Evolutionary conservation across 1,284 basidiomycete species (phyloP), one percentile per base, ranked within the genome.

Genomic region (Tylopilus orsonianus): DNA sequence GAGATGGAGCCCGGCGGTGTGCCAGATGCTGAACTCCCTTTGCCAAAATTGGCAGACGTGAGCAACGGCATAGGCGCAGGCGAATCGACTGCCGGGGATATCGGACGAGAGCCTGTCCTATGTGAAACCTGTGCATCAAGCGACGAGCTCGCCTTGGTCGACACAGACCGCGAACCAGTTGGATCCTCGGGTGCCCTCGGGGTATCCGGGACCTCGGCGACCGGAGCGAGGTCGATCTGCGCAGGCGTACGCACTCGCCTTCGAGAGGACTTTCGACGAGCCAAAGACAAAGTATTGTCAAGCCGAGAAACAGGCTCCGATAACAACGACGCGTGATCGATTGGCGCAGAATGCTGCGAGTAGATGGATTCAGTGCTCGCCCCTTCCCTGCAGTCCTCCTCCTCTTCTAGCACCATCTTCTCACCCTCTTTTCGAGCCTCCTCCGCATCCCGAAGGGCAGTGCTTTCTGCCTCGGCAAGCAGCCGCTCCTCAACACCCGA

Each of bases 11-110:
- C 45, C 6, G 48, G 3, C 5, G 53, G 23, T 1, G 59, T 45
- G 16, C 40, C 27, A 29, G 59, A 39, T 18, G 42, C 7, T 8
- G 51, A 41, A 8, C 44, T 52, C 0, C 19, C 35, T 22, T 56
- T 67, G 16, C 66, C 65, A 49, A 68, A 65, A 35, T 52, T 44
- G 44, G 35, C 40, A 12, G 66, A 67, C 4, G 63, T 50, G 10
- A 65, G 63, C 5, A 65, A 38, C 0, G 63, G 63, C 0, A 67
- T 41, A 0, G 46, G 12, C 2, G 13, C 36, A 5, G 41, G 10
- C 16, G 45, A 41, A 20, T 50, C 53, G 12, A 36, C 16, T 2
- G 33, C 49, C 44, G 41, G 22, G 5, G 58, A 39, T 8, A 44
- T 33, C n/a, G 59, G 45, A 16, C 19, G 46, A 2, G 53, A 56